These are phyloP conservation scores for Brassica juncea DNA, from an alignment of 345 rosid genomes.

Conservation along the genomic window DNA sequence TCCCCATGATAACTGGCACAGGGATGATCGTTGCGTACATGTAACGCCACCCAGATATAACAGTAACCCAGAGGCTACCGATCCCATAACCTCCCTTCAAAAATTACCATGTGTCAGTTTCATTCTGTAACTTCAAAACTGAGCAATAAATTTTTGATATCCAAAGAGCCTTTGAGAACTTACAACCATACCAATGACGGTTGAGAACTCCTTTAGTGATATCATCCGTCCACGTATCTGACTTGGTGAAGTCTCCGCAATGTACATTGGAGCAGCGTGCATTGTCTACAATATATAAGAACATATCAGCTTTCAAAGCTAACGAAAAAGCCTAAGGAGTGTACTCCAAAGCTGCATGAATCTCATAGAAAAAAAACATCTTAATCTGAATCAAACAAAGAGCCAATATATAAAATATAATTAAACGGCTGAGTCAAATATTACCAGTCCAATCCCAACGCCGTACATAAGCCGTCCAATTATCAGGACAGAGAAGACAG, in stretches of 20 bases:
- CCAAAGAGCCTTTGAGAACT: constrained; percentile 47
- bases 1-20: constrained; percentile 82
- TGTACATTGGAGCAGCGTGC: constrained; percentile 99
- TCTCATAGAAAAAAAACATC: constrained; percentile 1
- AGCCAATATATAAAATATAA: no score
- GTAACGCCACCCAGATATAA: constrained; percentile 90
- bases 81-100: constrained; percentile 90
- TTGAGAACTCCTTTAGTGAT: constrained; percentile 93
- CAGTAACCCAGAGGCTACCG: constrained; percentile 82
- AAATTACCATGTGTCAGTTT: constrained; percentile 3
- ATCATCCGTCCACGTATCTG: constrained; percentile 87
- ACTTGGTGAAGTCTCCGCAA: constrained; percentile 96
- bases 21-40: constrained; percentile 85
- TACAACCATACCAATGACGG: constrained; percentile 99
- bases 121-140: background rate
- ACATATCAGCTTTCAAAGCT: constrained; percentile 12
- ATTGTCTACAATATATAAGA: constrained; percentile 61
- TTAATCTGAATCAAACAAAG: background rate
- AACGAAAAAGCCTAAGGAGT: background rate
- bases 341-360: background rate
- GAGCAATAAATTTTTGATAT: background rate
- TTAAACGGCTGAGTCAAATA: constrained; percentile 4
- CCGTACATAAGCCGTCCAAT: constrained; percentile 83
- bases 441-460: constrained; percentile 80
- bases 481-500: constrained; percentile 69